Evolutionary conservation across 129 eudicot genomes (phyloP), one percentile per base, ranked within the genome.

Genomic region (Helichrysum umbraculigerum): DNA sequence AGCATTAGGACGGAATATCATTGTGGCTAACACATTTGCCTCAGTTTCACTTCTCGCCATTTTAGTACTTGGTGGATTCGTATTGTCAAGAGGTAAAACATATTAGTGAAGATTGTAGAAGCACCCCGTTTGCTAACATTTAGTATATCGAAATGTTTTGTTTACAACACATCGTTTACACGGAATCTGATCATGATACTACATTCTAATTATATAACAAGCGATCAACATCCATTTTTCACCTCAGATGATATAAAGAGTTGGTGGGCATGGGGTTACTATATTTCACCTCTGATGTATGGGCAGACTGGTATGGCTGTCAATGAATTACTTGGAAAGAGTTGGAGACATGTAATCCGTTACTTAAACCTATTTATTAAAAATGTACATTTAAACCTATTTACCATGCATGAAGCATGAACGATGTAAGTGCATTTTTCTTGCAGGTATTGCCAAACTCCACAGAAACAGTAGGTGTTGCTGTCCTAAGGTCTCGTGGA

Each of bases 251-350:
- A 85, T 65, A 82, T 93, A 56, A 88, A 87, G 70, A 71, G 52
- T 19, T 93, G 96, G 96, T 88, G 92, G 96, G 79, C 79, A 44
- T 93, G 98, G 98, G 96, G 97, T 35, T 93, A 90, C 68, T 93
- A 96, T 96, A 34, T 87, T 66, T 93, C 98, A 20, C 98, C 98
- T 30, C 19, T 93, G 87, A 88, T 84, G 91, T 93, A 93, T 76
- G 98, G 84, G n/a, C 96, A 91, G 77, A 93, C 85, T 77, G 98
- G 97, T 39, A 78, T 93, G 73, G 86, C 88, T 11, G 96, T 87
- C 33, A 91, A 88, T 61, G 98, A 93, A 81, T 88, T 93, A 79
- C 93, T 88, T 11, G 97, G 97, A 56, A 84, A 88, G 68, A 86
- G 89, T 76, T 93, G 98, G 98, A 85, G 78, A 66, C 83, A 81